Evolutionary conservation across 129 eudicot genomes (phyloP).

Genomic region (Cynara cardunculus): DNA sequence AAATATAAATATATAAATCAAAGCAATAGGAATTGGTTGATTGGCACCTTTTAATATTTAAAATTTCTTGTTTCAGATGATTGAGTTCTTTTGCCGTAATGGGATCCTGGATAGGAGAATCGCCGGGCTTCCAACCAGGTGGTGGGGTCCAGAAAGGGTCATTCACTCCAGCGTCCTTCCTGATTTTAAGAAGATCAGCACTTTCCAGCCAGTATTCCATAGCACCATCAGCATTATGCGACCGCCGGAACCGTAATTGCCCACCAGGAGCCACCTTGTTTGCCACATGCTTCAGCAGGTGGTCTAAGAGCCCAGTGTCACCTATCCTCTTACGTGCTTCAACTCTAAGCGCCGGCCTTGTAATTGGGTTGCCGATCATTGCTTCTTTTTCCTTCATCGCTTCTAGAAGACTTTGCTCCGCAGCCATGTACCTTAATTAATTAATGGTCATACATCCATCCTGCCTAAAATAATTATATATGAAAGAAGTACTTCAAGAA

Average conservation of each 20-base stretch:
- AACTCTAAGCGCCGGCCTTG: slow-evolving; percentile 72
- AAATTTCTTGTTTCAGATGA: slow-evolving; percentile 47
- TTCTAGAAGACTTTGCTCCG: slow-evolving; percentile 72
- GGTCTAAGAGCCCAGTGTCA: slow-evolving; percentile 94
- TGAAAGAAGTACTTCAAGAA: background rate
- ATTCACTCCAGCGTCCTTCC: slow-evolving; percentile 76
- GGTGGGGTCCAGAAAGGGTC: slow-evolving; percentile 98
- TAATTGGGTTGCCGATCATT: slow-evolving; percentile 57
- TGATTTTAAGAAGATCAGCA: slow-evolving; percentile 68
- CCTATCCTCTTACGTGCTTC: slow-evolving; percentile 95
- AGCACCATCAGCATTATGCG: slow-evolving; percentile 88
- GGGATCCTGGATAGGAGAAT: slow-evolving; percentile 72
- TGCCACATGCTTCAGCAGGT: slow-evolving; percentile 91
- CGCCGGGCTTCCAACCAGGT: slow-evolving; percentile 96
- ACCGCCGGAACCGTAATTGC: slow-evolving; percentile 61
- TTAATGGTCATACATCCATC: slow-evolving; percentile 1
- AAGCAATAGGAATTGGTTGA: background rate
- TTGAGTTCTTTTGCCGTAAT: slow-evolving; percentile 62
- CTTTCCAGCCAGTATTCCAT: slow-evolving; percentile 98
- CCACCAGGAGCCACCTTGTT: slow-evolving; percentile 96
- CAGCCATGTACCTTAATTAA: slow-evolving; percentile 60
- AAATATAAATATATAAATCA: background rate
- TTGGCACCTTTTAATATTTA: slow-evolving; percentile 46
- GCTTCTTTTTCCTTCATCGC: slow-evolving; percentile 87
- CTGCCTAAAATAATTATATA: background rate